phyloP scores from a whole-genome alignment of 2,329 filamentous ascomycete genomes.

The Didymella arachidicola region DNA sequence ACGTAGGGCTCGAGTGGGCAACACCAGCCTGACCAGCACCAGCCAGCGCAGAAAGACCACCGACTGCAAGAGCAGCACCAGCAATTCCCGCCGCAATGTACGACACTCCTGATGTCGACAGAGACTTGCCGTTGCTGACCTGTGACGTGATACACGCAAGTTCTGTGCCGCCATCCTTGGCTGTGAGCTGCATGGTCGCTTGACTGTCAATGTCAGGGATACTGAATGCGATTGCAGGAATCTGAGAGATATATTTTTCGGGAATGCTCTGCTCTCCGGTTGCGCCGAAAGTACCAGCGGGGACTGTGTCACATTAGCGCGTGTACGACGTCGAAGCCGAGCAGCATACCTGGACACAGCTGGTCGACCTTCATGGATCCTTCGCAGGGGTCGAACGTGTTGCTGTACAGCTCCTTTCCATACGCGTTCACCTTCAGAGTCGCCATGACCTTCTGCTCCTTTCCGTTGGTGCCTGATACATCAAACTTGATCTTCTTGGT shows the following conservation, averaged over 20 bases:
- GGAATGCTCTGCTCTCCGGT: constrained; percentile 76
- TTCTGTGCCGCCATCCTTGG: constrained; percentile 64
- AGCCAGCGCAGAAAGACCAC: constrained; percentile 73
- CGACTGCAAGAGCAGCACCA: constrained; percentile 79
- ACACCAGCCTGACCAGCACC: constrained; percentile 60
- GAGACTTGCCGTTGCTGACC: constrained; percentile 87
- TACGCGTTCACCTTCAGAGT: constrained; percentile 81
- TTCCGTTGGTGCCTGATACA: constrained; percentile 76
- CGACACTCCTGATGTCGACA: constrained; percentile 75
- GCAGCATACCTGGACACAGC: constrained; percentile 79
- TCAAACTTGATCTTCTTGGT: constrained; percentile 80
- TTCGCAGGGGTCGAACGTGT: constrained; percentile 84
- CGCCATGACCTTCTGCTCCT: constrained; percentile 81
- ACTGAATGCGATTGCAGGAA: constrained; percentile 87
- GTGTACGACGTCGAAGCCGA: constrained; percentile 8
- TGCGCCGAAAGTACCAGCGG: constrained; percentile 76
- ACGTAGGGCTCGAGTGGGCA: constrained; percentile 78
- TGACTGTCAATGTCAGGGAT: constrained; percentile 89
- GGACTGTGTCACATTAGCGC: constrained; percentile 62
- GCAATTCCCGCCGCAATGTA: constrained; percentile 86
- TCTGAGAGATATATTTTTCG: constrained; percentile 71
- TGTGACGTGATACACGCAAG: constrained; percentile 84
- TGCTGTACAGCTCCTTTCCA: constrained; percentile 79
- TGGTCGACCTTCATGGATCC: constrained; percentile 69
- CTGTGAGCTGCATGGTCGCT: constrained; percentile 78